Conservation (phyloP, 1,139 yeast genomes). For the Magnusiomyces starmeri region DNA sequence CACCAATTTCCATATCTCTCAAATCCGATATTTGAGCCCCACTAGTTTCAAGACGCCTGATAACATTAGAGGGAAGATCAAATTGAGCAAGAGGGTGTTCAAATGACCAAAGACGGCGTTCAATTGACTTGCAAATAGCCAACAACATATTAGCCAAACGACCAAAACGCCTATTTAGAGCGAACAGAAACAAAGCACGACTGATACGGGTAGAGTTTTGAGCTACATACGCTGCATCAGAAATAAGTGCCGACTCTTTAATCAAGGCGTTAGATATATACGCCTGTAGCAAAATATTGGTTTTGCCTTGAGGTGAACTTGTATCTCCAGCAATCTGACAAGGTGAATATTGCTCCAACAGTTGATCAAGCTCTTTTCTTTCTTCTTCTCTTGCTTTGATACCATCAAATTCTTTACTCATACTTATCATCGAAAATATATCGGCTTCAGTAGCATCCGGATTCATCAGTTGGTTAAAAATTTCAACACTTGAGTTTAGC, state of each 20-base stretch:
- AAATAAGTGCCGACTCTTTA: slow-evolving; percentile 70
- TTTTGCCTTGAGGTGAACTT: slow-evolving; percentile 76
- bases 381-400: slow-evolving; percentile 88
- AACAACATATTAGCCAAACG: slow-evolving; percentile 63
- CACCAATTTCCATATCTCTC: slow-evolving; percentile 66
- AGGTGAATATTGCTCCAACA: slow-evolving; percentile 49
- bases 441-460: slow-evolving; percentile 91
- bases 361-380: slow-evolving; percentile 54
- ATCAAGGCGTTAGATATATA: slow-evolving; percentile 70
- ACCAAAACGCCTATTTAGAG: slow-evolving; percentile 89
- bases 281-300: slow-evolving; percentile 81
- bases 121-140: slow-evolving; percentile 79
- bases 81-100: slow-evolving; percentile 88
- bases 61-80: slow-evolving; percentile 61
- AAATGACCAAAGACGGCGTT: slow-evolving; percentile 78
- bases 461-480: slow-evolving; percentile 76
- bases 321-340: slow-evolving; percentile 79
- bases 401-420: slow-evolving; percentile 92
- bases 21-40: slow-evolving; percentile 63
- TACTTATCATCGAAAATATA: slow-evolving; percentile 77
- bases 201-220: slow-evolving; percentile 92
- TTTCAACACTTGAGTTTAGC: slow-evolving; percentile 76
- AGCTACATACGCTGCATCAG: slow-evolving; percentile 90
- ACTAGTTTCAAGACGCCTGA: slow-evolving; percentile 55
- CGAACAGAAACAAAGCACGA: slow-evolving; percentile 80